Evolutionary conservation across 352 stramenopile genomes (phyloP), one percentile per base, ranked within the genome.

Genomic region (Blastocystis sp.): DNA sequence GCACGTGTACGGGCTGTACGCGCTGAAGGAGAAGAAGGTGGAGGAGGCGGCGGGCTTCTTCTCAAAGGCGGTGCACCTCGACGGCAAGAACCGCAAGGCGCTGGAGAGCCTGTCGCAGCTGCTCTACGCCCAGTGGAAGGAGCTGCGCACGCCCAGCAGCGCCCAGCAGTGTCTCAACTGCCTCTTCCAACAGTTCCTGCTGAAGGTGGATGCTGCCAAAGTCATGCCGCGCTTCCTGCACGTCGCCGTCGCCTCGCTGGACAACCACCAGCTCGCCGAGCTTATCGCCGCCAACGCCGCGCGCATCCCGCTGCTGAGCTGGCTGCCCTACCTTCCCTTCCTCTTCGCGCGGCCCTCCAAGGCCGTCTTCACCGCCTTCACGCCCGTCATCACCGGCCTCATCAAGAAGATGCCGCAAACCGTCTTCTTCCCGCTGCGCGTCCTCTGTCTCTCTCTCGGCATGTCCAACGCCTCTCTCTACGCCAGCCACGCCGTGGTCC

Each of bases 121-220:
- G 17, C 23, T 64, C 48, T 81, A 81, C 41, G 21, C 19, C 7
- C 40, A 53, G 9, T 81, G 71, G 71, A 64, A 61, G 28, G 71
- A 81, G 41, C 21, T n/a, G 28, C 19, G 52, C 71, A 53, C 62
- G 19, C 3, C 11, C 7, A 53, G 21, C n/a, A 53, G 62, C 19
- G 71, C 71, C 2, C n/a, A 66, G 43, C 71, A 64, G 17, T 81
- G 71, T 34, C 40, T 81, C 2, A 81, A 81, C 45, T 81, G 23
- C 71, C 66, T 48, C 59, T 40, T 67, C 17, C 43, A 81, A 2
- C 52, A 81, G 43, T 48, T 81, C 10, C n/a, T n/a, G 19, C 38
- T 23, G 7, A 81, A 65, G 23, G n/a, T 21, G 7, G 71, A 81
- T 5, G 45, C 40, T 2, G n/a, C 19, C 2, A 81, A 81, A 21